A percentile compares a stretch with the other conserved stretches of the same genome.
Conservation (phyloP, 108 stramenopile species). For the Licmophora abbreviata region DNA sequence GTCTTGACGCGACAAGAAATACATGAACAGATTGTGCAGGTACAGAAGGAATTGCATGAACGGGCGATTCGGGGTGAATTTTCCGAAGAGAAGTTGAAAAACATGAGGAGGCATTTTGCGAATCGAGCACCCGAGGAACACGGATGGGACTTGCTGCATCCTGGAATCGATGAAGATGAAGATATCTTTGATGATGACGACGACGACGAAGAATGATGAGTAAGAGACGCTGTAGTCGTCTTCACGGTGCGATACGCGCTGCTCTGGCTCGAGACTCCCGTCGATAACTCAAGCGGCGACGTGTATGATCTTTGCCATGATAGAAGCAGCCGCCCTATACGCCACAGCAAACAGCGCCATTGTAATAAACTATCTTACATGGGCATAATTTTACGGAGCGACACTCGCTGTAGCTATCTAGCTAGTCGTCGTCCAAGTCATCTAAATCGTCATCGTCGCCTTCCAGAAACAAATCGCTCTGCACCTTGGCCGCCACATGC, state of each 20-base stretch:
- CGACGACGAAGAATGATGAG: conserved; percentile 23
- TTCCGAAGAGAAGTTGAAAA: conserved; percentile 67
- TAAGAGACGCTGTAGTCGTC: conserved; percentile 1
- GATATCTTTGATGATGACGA: conserved; percentile 42
- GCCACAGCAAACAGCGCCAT: too few species aligned
- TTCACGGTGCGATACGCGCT: not conserved
- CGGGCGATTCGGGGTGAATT: conserved; percentile 75
- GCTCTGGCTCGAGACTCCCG: too few species aligned
- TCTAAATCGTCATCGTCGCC: conserved; percentile 84
- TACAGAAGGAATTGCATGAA: conserved; percentile 41
- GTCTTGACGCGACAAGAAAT: conserved; percentile 72
- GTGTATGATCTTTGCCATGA: too few species aligned
- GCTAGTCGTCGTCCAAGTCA: conserved; percentile 55
- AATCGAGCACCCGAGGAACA: conserved; percentile 32
- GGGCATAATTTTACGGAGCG: too few species aligned
- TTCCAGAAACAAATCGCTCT: conserved; percentile 71
- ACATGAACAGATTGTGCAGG: conserved; percentile 54
- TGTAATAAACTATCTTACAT: too few species aligned
- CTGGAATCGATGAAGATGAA: conserved; percentile 66
- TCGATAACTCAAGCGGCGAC: too few species aligned
- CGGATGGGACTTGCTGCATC: conserved; percentile 70
- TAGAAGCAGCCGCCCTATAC: too few species aligned
- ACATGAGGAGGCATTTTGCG: conserved; percentile 33
- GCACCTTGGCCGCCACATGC: conserved; percentile 57
- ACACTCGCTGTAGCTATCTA: too few species aligned